Evolutionary conservation across 1,139 yeast genomes (phyloP).

Genomic region (Saccharomycopsis hybrid): DNA sequence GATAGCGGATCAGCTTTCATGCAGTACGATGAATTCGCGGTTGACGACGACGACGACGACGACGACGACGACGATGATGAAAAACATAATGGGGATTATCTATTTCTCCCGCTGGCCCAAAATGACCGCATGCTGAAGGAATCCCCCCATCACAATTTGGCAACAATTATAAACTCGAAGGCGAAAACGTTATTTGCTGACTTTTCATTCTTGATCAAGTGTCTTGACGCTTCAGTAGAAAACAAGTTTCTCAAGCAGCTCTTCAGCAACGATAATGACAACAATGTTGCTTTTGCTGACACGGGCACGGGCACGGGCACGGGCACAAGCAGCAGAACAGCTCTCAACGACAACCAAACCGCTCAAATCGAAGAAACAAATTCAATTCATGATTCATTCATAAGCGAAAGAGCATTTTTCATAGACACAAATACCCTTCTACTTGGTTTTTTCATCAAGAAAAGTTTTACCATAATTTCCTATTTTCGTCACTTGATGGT

Average conservation of each 20-base stretch:
- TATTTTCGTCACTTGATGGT: not conserved
- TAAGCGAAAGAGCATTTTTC: not conserved
- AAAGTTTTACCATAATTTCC: not conserved
- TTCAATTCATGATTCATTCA: not conserved
- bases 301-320: no score
- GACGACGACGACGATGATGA: no score
- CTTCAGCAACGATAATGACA: not conserved
- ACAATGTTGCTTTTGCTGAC: not conserved
- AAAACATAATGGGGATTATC: no score
- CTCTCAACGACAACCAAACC: not conserved
- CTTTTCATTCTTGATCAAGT: not conserved
- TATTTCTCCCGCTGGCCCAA: no score
- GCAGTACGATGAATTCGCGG: no score
- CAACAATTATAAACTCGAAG: not conserved
- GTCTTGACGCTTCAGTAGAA: not conserved
- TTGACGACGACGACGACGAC: no score
- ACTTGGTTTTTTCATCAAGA: not conserved
- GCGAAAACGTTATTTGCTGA: not conserved
- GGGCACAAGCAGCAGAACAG: not conserved
- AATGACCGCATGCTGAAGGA: no score
- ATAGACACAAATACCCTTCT: not conserved
- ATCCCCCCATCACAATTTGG: no score
- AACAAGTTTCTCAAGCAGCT: not conserved
- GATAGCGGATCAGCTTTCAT: no score
- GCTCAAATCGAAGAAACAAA: not conserved